Base-by-base conservation (phyloP, 78 protist genomes). In the Cavenderia fasciculata region DNA sequence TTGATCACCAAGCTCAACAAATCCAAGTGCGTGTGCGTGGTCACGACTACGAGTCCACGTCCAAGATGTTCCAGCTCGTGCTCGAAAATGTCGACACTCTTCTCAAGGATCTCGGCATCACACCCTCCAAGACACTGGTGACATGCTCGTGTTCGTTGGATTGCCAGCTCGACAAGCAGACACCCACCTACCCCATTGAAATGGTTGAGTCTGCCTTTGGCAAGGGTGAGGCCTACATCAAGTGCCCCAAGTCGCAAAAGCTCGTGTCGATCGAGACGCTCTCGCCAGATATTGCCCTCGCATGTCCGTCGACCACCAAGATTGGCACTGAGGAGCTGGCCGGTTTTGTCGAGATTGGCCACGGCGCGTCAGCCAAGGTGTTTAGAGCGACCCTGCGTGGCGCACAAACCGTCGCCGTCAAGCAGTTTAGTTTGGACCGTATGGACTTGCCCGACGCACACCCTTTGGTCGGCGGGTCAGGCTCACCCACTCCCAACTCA, bases 31-130 rank as follows among this genome's bases (percentile, higher is more conserved):
- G 76, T n/a, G 90, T 82, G 14, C 36, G 90, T 44, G 90, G 90
- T 19, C 90, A 65, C 27, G 90, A 82, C n/a, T 82, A 68, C 56
- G 90, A 82, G 3, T 62, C 90, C 18, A 47, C 65, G 25, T 76
- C 90, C 33, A 65, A 57, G 27, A n/a, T 82, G 31, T 82, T 82
- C 49, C 90, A 82, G 44, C 52, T 68, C 25, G 23, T 82, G 19
- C 33, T 82, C 12, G 90, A 82, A 43, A 65, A 82, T 68, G 66
- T 82, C 49, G 90, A 82, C 57, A 82, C 90, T 5, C 72, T 82
- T 27, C 2, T 82, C 16, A 82, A 82, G 44, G 90, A 82, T 25
- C 73, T 44, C 10, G 66, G 73, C 25, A 61, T 82, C 36, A 27
- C 16, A 25, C 54, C 34, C 18, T 21, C 41, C 1, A 49, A 54